phyloP scores from a whole-genome alignment of 2,329 filamentous ascomycete genomes.

The Botrytis porri region DNA sequence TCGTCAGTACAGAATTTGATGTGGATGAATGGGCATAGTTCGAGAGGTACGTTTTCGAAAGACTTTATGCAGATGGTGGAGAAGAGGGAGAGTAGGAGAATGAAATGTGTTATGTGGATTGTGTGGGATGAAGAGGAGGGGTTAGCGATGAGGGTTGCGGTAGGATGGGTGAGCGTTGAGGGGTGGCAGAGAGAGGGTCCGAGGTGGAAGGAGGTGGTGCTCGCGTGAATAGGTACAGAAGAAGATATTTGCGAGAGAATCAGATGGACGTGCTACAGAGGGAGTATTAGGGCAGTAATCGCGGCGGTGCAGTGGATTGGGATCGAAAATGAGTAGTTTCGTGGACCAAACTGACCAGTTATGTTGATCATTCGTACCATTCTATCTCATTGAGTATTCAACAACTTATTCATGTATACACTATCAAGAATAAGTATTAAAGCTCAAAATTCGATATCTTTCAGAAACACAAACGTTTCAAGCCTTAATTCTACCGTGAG shows the following conservation, averaged over 20 bases:
- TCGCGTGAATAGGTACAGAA: background rate
- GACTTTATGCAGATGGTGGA: background rate
- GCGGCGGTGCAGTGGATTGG: background rate
- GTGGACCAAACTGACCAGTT: background rate
- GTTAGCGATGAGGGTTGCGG: background rate
- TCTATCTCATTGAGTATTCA: background rate
- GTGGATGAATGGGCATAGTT: background rate
- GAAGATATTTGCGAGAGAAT: no score
- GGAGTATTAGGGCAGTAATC: background rate
- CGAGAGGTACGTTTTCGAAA: background rate
- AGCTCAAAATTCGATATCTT: no score
- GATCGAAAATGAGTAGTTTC: background rate
- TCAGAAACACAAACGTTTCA: no score
- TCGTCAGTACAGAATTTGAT: background rate
- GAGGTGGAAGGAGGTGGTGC: background rate
- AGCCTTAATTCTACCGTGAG: no score
- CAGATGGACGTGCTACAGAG: no score
- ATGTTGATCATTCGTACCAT: background rate
- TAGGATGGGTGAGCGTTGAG: background rate
- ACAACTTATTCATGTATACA: no score
- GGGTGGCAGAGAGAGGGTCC: background rate
- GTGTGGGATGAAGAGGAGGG: background rate
- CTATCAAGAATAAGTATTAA: no score
- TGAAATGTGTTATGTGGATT: constrained; percentile 9
- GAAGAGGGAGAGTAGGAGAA: background rate